These are phyloP conservation scores for Erythrophleum fordii DNA, from an alignment of 306 rosid genomes.

Conservation along the genomic window DNA sequence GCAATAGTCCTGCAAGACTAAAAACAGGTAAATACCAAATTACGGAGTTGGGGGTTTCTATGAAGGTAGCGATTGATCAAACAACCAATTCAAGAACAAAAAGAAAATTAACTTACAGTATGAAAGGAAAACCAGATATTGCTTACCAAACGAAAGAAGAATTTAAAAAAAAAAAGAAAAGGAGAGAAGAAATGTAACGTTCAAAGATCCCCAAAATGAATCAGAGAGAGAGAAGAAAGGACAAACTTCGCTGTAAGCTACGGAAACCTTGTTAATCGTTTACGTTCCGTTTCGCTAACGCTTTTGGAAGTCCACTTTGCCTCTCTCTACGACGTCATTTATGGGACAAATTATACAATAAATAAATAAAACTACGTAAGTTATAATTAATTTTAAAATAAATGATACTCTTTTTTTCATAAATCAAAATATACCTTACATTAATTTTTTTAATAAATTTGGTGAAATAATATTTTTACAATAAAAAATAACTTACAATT, in stretches of 20 bases:
- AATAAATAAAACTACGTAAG: no score
- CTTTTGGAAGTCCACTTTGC: not conserved
- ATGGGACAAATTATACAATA: not conserved
- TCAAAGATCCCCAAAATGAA: not conserved
- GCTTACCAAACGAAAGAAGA: constrained; percentile 24
- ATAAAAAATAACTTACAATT: no score
- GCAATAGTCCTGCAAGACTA: constrained; percentile 13
- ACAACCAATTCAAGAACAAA: not conserved
- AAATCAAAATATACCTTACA: no score
- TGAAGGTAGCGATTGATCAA: not conserved
- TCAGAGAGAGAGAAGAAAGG: not conserved
- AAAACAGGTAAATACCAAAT: not conserved
- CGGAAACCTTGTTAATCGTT: not conserved
- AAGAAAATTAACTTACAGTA: not conserved
- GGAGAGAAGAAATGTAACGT: not conserved
- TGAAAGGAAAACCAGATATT: not conserved
- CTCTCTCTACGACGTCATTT: not conserved
- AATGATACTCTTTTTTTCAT: no score
- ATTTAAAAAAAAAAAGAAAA: not conserved
- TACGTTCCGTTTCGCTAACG: not conserved
- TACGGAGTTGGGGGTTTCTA: constrained; percentile 3
- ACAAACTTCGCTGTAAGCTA: not conserved
- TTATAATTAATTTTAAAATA: no score
- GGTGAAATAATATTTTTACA: no score
- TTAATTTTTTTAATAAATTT: no score